These are phyloP conservation scores for Lumnitzera racemosa DNA, from an alignment of 345 rosid genomes.

Conservation along the genomic window DNA sequence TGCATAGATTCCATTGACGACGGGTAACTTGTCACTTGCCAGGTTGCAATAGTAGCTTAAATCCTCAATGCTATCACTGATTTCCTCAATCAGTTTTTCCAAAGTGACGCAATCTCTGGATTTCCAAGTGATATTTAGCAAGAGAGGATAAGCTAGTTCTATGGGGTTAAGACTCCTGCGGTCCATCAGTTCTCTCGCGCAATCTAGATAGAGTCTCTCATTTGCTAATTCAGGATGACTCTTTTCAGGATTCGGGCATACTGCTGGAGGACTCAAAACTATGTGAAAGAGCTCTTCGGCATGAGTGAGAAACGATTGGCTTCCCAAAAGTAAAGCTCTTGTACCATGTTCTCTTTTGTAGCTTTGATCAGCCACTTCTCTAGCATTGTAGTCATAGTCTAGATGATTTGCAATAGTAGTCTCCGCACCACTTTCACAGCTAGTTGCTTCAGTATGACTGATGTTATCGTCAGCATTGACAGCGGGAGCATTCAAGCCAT, in stretches of 20 bases:
- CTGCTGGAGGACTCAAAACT: slow-evolving; percentile 11
- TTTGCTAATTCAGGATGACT: slow-evolving; percentile 10
- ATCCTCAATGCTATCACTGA: slow-evolving; percentile 36
- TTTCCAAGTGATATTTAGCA: slow-evolving; percentile 10
- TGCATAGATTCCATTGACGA: slow-evolving; percentile 26
- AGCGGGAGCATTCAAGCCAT: too few species aligned
- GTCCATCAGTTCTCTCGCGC: slow-evolving; percentile 51
- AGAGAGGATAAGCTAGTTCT: slow-evolving; percentile 16
- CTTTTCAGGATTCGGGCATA: slow-evolving; percentile 7
- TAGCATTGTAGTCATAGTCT: slow-evolving; percentile 3
- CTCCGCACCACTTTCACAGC: slow-evolving; percentile 1
- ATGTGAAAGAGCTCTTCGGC: slow-evolving; percentile 46
- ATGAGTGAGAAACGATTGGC: slow-evolving; percentile 35
- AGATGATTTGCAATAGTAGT: slow-evolving; percentile 7
- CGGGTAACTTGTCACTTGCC: slow-evolving; percentile 14
- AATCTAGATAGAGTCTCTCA: slow-evolving; percentile 45
- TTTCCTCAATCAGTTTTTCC: slow-evolving; percentile 51
- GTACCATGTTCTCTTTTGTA: slow-evolving; percentile 14
- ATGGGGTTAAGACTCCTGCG: slow-evolving; percentile 40
- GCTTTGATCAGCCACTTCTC: slow-evolving; percentile 8
- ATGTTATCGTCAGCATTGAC: too few species aligned
- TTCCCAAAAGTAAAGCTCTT: slow-evolving; percentile 38
- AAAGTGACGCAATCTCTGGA: slow-evolving; percentile 24
- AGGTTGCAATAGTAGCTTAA: slow-evolving; percentile 33
- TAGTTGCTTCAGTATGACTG: too few species aligned